These are phyloP conservation scores for Monosporascus sp. DNA, from an alignment of 2,329 filamentous ascomycete genomes.

Conservation along the genomic window DNA sequence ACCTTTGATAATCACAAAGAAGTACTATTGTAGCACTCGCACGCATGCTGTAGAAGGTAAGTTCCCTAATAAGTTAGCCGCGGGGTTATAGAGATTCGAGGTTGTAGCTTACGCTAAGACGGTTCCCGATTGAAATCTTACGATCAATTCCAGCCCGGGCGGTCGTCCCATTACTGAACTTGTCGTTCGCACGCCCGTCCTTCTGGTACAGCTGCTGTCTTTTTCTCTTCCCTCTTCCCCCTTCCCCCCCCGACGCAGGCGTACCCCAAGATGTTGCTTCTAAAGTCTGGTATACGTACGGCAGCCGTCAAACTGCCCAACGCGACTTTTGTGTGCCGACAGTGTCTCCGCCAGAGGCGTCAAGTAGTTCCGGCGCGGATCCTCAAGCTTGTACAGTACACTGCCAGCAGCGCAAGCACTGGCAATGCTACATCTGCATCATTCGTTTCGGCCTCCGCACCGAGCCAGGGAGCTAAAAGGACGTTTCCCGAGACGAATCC, in stretches of 20 bases:
- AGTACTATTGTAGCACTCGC: conserved; percentile 10
- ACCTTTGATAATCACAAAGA: conserved; percentile 33
- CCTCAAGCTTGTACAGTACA: conserved; percentile 34
- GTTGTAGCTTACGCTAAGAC: not conserved
- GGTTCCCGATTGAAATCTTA: not conserved
- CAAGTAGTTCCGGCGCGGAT: conserved; percentile 30
- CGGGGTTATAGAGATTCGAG: no score
- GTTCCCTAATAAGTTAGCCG: no score
- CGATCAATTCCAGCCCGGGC: no score
- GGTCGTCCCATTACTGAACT: no score
- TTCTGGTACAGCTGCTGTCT: not conserved
- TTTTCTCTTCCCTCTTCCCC: not conserved
- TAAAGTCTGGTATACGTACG: conserved; percentile 37
- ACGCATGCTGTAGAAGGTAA: no score
- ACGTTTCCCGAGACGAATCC: conserved; percentile 58
- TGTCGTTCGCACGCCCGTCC: no score
- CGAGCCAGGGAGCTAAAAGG: conserved; percentile 25
- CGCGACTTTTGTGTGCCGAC: conserved; percentile 41
- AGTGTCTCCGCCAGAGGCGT: conserved; percentile 35
- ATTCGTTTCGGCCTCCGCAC: conserved; percentile 6
- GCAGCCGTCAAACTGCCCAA: conserved; percentile 32
- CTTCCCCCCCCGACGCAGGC: not conserved
- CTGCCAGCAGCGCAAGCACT: conserved; percentile 26
- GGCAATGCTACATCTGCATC: conserved; percentile 6
- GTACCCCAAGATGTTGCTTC: conserved; percentile 31